phyloP scores from a whole-genome alignment of 2,329 filamentous ascomycete species.

The Scedosporium boydii region DNA sequence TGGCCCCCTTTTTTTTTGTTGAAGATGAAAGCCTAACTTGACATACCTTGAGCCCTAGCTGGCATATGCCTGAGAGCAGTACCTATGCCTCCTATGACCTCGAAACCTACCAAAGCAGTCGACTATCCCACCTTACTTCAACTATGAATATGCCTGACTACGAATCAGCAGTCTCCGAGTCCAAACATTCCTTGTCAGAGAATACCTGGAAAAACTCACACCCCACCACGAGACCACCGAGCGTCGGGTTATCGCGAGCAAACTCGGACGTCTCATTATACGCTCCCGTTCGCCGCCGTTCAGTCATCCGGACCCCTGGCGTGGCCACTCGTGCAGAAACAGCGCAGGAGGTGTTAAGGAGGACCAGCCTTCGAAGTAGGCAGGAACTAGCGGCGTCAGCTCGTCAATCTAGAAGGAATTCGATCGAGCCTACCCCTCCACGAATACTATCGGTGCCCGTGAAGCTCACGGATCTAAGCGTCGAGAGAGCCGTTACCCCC shows the following conservation, averaged over 20 bases:
- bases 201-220: slow-evolving; percentile 27
- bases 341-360: slow-evolving; percentile 9
- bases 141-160: slow-evolving; percentile 1
- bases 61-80: background rate
- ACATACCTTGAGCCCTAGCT: background rate
- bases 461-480: slow-evolving; percentile 10
- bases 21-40: background rate
- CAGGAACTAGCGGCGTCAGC: slow-evolving; percentile 26
- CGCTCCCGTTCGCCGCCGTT: slow-evolving; percentile 37
- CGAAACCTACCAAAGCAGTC: background rate
- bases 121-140: background rate
- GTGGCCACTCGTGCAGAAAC: slow-evolving; percentile 32
- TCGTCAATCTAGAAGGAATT: slow-evolving; percentile 27
- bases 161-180: slow-evolving; percentile 16
- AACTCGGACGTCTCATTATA: slow-evolving; percentile 39
- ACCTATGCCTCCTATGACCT: background rate
- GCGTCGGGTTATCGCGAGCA: slow-evolving; percentile 23
- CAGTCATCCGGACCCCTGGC: slow-evolving; percentile 37
- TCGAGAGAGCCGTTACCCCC: slow-evolving; percentile 25
- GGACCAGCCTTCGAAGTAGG: slow-evolving; percentile 12
- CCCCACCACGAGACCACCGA: slow-evolving; percentile 16
- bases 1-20: background rate
- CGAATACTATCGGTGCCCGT: slow-evolving; percentile 25
- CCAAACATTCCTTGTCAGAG: slow-evolving; percentile 24
- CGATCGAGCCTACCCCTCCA: slow-evolving; percentile 25